Percentiles rank a stretch among this genome's conserved stretches.
Conservation (phyloP, 441 rosid species). For the Iberis amara region DNA sequence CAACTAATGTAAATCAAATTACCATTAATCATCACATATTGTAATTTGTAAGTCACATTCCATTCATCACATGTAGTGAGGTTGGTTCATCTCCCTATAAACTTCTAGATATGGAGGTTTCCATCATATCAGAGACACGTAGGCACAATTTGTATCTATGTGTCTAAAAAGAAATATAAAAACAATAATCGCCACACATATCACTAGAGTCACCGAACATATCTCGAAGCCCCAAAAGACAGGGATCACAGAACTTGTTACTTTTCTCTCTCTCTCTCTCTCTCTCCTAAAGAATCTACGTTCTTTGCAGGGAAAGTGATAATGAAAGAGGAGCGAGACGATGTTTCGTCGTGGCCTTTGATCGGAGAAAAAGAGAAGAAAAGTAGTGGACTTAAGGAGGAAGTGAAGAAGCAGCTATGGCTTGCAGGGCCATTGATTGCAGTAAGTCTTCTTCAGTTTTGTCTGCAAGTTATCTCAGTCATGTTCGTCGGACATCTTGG, state of each 20-base stretch:
- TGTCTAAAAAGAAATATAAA: constrained; percentile 4
- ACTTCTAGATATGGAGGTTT: constrained; percentile 5
- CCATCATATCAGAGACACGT: constrained; percentile 12
- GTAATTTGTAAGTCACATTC: no score
- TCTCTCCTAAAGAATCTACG: background rate
- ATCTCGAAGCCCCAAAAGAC: no score
- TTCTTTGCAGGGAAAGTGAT: constrained; percentile 10
- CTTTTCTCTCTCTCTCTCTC: no score
- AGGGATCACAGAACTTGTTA: no score
- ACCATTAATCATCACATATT: no score
- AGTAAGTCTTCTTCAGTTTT: constrained; percentile 52
- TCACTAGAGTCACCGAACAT: no score
- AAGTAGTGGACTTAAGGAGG: constrained; percentile 30
- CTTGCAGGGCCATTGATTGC: constrained; percentile 54
- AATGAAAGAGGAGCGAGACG: constrained; percentile 15
- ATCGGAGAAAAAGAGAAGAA: constrained; percentile 9
- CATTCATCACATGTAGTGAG: background rate
- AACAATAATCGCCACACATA: constrained; percentile 1
- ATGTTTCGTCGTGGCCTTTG: constrained; percentile 14
- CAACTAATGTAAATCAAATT: no score
- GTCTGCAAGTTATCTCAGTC: constrained; percentile 51
- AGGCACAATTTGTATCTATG: background rate
- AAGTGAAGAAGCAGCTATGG: constrained; percentile 51
- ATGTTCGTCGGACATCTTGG: constrained; percentile 79
- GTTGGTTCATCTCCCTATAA: constrained; percentile 1